Conservation (phyloP, 2,329 filamentous ascomycete species). For the Podosphaera fusca region DNA sequence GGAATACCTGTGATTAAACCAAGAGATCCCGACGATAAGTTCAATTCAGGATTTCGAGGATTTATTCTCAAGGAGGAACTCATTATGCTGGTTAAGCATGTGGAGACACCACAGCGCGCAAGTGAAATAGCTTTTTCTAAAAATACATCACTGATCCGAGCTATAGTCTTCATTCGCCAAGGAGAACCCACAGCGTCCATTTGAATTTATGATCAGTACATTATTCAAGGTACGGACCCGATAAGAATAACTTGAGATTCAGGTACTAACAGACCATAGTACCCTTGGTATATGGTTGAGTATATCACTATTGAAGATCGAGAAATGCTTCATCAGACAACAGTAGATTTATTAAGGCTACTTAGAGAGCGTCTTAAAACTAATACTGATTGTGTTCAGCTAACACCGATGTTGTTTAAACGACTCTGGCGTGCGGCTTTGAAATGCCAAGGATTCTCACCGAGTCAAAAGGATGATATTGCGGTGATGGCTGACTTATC, state of each 20-base stretch:
- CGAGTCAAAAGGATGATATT: slow-evolving; percentile 37
- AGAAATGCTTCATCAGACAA: slow-evolving; percentile 26
- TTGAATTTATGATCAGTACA: slow-evolving; percentile 41
- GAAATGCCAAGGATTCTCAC: slow-evolving; percentile 35
- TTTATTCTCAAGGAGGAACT: slow-evolving; percentile 40
- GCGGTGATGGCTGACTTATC: slow-evolving; percentile 20
- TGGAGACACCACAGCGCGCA: slow-evolving; percentile 37
- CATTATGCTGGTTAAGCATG: slow-evolving; percentile 38
- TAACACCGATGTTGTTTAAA: slow-evolving; percentile 29
- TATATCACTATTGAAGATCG: slow-evolving; percentile 35
- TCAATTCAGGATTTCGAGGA: slow-evolving; percentile 30
- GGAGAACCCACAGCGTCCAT: slow-evolving; percentile 39
- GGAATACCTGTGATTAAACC: slow-evolving; percentile 20
- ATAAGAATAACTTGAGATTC: not conserved
- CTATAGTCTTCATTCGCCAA: slow-evolving; percentile 32
- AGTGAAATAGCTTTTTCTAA: slow-evolving; percentile 15
- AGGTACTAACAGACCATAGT: slow-evolving; percentile 17
- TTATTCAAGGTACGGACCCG: slow-evolving; percentile 13
- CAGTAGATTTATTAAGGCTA: slow-evolving; percentile 24
- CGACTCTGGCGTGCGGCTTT: slow-evolving; percentile 30
- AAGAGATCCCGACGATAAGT: slow-evolving; percentile 16
- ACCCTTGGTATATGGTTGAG: slow-evolving; percentile 36
- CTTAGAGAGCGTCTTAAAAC: slow-evolving; percentile 22
- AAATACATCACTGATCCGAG: slow-evolving; percentile 2
- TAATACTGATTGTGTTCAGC: slow-evolving; percentile 19